Evolutionary conservation across 164 flowering plant species (phyloP), one percentile per base, ranked within the genome.

Genomic region (Stephania cephalantha): DNA sequence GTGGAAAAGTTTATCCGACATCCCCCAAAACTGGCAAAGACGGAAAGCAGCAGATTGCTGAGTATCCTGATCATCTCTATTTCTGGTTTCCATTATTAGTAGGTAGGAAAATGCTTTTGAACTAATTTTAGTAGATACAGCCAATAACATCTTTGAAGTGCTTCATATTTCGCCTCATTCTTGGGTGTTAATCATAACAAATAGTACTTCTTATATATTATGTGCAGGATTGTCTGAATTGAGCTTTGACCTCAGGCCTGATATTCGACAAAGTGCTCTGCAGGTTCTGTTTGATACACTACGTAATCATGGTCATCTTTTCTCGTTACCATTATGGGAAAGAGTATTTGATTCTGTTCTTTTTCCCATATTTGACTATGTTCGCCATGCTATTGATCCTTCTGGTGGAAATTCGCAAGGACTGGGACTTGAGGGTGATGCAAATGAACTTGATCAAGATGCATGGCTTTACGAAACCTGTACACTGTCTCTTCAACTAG

Each of bases 401-500:
- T 87, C 95, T 69, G 88, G 90, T 31, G 92, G 83, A 46, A 80
- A 75, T 76, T 78, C 80, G 25, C 82, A 84, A 63, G 90, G 76
- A 22, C 87, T 85, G 46, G 97, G 78, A 58, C 55, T 70, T 81
- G 90, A 87, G 71, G 68, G 78, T 77, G 93, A 90, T 79, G 71
- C 74, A 2, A 85, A 81, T 71, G 98, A 94, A 71, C 88, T 83
- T 70, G 97, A 94, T 84, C 93, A 91, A 82, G 99, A 94, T 88
- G 88, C 95, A 52, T 96, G 99, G 99, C 93, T 96, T 25, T 96
- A 94, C 83, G 98, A 94, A 82, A 96, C 98, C 42, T 96, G 99
- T 84, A 94, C 98, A 20, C 78, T 92, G 81, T 95, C 99, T 71
- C 97, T 96, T 25, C 97, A 96, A 83, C 79, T 96, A 70, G 94